Evolutionary conservation across 257 asterid species (phyloP).

Genomic region (Solanum paucissectum): DNA sequence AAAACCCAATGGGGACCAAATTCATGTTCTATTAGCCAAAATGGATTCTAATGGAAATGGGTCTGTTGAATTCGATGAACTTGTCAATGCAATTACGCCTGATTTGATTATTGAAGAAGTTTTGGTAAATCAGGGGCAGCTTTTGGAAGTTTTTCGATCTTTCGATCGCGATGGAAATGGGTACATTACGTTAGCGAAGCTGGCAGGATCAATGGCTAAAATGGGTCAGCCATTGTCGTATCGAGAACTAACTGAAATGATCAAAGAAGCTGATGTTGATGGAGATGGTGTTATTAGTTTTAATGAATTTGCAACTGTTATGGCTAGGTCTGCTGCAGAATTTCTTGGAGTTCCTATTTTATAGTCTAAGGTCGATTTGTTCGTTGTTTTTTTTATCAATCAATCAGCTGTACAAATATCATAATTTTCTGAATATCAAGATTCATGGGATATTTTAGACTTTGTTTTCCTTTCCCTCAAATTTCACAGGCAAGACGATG

Average conservation of each 20-base stretch:
- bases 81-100: slow-evolving; percentile 51
- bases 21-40: slow-evolving; percentile 46
- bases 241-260: slow-evolving; percentile 73
- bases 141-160: slow-evolving; percentile 65
- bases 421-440: background rate
- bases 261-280: slow-evolving; percentile 70
- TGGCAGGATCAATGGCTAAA: slow-evolving; percentile 83
- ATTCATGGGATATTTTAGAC: background rate
- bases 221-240: slow-evolving; percentile 87
- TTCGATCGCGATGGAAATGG: slow-evolving; percentile 84
- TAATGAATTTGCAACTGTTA: slow-evolving; percentile 48
- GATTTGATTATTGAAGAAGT: slow-evolving; percentile 47
- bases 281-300: slow-evolving; percentile 87
- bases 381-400: background rate
- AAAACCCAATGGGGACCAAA: slow-evolving; percentile 73
- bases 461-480: background rate
- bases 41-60: slow-evolving; percentile 86
- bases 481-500: too few species aligned
- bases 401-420: background rate
- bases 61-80: slow-evolving; percentile 69
- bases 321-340: slow-evolving; percentile 72
- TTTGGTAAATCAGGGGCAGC: slow-evolving; percentile 52
- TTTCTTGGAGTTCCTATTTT: slow-evolving; percentile 39
- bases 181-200: slow-evolving; percentile 74
- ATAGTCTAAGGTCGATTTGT: background rate